These are phyloP conservation scores for Punica granatum DNA, from an alignment of 345 rosid species.

Conservation along the genomic window DNA sequence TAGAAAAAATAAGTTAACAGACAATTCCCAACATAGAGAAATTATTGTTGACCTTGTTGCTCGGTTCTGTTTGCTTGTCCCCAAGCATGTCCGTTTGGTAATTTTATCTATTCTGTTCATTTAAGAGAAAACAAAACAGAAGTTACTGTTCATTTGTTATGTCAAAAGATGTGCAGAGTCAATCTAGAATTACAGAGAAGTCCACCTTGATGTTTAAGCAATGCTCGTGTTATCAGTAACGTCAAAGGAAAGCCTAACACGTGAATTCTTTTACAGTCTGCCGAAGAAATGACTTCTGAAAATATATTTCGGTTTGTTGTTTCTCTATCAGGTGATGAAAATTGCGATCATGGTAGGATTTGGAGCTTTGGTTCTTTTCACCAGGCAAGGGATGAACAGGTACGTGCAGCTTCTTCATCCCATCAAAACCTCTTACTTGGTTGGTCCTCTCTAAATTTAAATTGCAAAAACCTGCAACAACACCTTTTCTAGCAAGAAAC, in stretches of 20 bases:
- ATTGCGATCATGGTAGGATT: conserved; percentile 51
- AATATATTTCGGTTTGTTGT: background rate
- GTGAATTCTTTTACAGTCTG: background rate
- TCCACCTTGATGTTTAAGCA: background rate
- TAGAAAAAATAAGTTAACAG: no score
- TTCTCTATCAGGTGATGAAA: conserved; percentile 29
- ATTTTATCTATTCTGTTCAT: no score
- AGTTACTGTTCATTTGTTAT: background rate
- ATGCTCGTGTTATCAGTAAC: background rate
- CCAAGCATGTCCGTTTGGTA: no score
- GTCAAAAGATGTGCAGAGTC: background rate
- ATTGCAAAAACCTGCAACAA: background rate
- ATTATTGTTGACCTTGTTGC: no score
- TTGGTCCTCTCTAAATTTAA: background rate
- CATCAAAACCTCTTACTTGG: background rate
- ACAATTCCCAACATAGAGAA: no score
- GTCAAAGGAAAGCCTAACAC: background rate
- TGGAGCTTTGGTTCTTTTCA: conserved; percentile 49
- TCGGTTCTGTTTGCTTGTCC: no score
- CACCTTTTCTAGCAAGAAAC: background rate
- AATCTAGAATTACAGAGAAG: background rate
- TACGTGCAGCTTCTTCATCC: conserved; percentile 1
- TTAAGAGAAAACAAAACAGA: background rate
- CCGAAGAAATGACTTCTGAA: background rate
- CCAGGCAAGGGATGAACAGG: conserved; percentile 42